These are phyloP conservation scores for Debaryomyces nepalensis DNA, from an alignment of 1,139 yeast genomes.

Conservation along the genomic window DNA sequence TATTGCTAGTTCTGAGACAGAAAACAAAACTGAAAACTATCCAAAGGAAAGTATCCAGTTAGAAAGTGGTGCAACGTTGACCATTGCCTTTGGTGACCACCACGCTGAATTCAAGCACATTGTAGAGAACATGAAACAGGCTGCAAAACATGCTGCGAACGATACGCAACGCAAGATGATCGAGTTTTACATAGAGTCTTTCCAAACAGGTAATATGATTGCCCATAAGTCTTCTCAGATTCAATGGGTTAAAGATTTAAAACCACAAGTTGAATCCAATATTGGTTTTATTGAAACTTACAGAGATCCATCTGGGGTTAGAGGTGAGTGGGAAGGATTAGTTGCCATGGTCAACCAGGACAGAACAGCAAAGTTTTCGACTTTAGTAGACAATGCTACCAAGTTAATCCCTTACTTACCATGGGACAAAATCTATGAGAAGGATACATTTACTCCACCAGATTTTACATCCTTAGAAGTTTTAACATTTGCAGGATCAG, in stretches of 20 bases:
- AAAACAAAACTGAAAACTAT: conserved; percentile 49
- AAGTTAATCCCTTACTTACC: conserved; percentile 70
- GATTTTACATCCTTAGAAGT: conserved; percentile 91
- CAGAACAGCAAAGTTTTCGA: conserved; percentile 77
- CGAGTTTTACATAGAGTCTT: conserved; percentile 67
- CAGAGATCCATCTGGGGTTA: conserved; percentile 88
- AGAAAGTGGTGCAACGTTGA: conserved; percentile 39
- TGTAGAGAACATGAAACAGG: conserved; percentile 58
- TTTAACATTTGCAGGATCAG: conserved; percentile 85
- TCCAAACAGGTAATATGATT: conserved; percentile 80
- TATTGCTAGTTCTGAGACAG: conserved; percentile 60
- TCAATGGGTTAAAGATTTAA: conserved; percentile 84
- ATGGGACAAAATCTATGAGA: conserved; percentile 76
- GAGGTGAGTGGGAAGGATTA: conserved; percentile 94
- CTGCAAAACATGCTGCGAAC: conserved; percentile 69
- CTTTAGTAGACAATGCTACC: conserved; percentile 69
- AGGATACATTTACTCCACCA: conserved; percentile 86
- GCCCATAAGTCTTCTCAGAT: conserved; percentile 86
- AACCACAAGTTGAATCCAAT: conserved; percentile 83
- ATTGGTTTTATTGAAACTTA: conserved; percentile 92
- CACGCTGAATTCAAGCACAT: conserved; percentile 62
- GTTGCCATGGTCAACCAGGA: conserved; percentile 93
- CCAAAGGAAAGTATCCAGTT: conserved; percentile 33
- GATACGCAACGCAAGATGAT: conserved; percentile 72
- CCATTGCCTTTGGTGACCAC: conserved; percentile 80